Evolutionary conservation across 306 rosid genomes (phyloP).

Genomic region (Dalbergia cochinchinensis): DNA sequence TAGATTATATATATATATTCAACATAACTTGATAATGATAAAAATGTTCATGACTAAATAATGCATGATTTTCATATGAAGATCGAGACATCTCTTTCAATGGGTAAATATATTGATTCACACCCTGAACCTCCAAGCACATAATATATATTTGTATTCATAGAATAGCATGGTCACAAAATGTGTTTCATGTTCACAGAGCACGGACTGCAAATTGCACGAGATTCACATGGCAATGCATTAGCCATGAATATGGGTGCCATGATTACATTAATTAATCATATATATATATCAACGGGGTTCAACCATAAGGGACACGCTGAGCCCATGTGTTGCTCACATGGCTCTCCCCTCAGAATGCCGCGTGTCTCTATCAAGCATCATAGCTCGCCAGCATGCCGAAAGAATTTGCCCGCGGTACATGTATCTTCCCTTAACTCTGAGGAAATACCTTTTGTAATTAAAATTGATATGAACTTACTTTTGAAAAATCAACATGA

Average conservation of each 20-base stretch:
- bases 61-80: too few relatives aligned
- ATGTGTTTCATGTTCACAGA: conserved; percentile 8
- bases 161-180: background rate
- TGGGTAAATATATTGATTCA: background rate
- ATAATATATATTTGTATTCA: background rate
- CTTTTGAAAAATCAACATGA: too few relatives aligned
- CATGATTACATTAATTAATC: background rate
- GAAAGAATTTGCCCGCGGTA: too few relatives aligned
- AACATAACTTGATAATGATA: too few relatives aligned
- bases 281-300: background rate
- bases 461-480: too few relatives aligned
- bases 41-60: too few relatives aligned
- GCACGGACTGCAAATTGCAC: background rate
- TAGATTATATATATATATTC: too few relatives aligned
- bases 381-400: background rate
- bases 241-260: background rate
- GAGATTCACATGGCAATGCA: conserved; percentile 38
- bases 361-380: conserved; percentile 46
- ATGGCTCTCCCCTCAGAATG: conserved; percentile 45
- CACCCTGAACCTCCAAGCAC: background rate
- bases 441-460: too few relatives aligned
- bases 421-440: too few relatives aligned
- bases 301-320: background rate
- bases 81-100: too few relatives aligned
- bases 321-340: conserved; percentile 46